phyloP scores from a whole-genome alignment of 495 filamentous ascomycete genomes.

The Podospora pseudocomata region DNA sequence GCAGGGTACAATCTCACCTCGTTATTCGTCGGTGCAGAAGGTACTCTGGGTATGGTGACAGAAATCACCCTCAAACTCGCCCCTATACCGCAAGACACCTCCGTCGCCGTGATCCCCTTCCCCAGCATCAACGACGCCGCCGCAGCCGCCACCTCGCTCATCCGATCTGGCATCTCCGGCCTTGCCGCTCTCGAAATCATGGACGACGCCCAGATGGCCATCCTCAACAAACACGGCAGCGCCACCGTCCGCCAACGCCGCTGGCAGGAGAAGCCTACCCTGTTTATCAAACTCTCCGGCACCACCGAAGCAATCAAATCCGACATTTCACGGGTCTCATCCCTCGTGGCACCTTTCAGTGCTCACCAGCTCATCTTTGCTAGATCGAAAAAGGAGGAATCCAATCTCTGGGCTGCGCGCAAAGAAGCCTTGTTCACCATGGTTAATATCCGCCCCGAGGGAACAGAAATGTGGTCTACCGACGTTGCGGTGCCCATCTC shows the following conservation, averaged over 20 bases:
- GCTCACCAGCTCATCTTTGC: constrained; percentile 56
- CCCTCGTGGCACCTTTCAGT: constrained; percentile 44
- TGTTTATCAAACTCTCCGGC: constrained; percentile 61
- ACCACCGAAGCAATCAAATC: constrained; percentile 37
- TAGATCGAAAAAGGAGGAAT: constrained; percentile 52
- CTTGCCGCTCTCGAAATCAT: constrained; percentile 69
- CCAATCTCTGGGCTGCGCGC: constrained; percentile 63
- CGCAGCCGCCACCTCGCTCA: constrained; percentile 58
- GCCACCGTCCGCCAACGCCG: constrained; percentile 44
- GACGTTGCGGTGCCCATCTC: constrained; percentile 71
- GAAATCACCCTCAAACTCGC: constrained; percentile 74
- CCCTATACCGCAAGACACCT: constrained; percentile 57
- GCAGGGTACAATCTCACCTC: constrained; percentile 80
- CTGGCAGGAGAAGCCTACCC: constrained; percentile 63
- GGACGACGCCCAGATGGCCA: constrained; percentile 70
- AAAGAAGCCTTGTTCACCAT: constrained; percentile 64
- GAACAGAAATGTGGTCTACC: constrained; percentile 61
- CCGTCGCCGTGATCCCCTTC: constrained; percentile 65
- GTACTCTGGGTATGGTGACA: constrained; percentile 84
- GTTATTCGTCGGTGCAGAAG: constrained; percentile 87
- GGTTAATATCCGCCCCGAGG: constrained; percentile 46
- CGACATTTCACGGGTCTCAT: constrained; percentile 36
- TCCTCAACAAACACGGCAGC: constrained; percentile 63
- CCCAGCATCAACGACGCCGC: constrained; percentile 59
- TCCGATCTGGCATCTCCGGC: constrained; percentile 57